Percentiles rank a stretch among this genome's conserved stretches.
phyloP scores from a whole-genome alignment of 2,329 filamentous ascomycete species.

The Colletotrichum tropicicola region DNA sequence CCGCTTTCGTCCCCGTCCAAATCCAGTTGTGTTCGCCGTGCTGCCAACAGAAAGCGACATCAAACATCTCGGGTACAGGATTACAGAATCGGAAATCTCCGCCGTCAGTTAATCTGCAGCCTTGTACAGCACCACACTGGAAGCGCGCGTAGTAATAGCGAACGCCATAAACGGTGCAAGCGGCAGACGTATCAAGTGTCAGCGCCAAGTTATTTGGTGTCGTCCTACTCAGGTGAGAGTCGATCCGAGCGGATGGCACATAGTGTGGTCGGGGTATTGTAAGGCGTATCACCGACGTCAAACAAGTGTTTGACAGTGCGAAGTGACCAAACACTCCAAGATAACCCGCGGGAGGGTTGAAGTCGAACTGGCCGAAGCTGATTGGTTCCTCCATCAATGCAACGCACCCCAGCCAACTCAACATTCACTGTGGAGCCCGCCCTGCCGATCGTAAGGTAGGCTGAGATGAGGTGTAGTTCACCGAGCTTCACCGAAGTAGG shows the following conservation, averaged over 20 bases:
- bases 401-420: slow-evolving; percentile 11
- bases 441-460: neutral
- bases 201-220: neutral
- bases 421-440: neutral
- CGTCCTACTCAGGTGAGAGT: neutral
- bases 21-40: neutral
- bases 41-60: neutral
- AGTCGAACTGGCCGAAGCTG: slow-evolving; percentile 9
- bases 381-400: slow-evolving; percentile 7
- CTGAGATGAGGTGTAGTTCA: neutral
- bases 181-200: too few species aligned
- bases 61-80: too few species aligned
- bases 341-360: neutral
- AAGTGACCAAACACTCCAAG: neutral
- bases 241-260: neutral
- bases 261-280: neutral
- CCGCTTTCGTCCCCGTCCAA: neutral
- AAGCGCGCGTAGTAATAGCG: too few species aligned
- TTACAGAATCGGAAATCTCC: too few species aligned
- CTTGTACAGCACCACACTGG: too few species aligned
- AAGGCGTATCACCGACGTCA: neutral
- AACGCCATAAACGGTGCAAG: too few species aligned
- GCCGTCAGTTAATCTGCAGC: too few species aligned
- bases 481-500: neutral
- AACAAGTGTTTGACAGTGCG: slow-evolving; percentile 2